Evolutionary conservation across 306 rosid genomes (phyloP).

Genomic region (Dryas alaskensis): DNA sequence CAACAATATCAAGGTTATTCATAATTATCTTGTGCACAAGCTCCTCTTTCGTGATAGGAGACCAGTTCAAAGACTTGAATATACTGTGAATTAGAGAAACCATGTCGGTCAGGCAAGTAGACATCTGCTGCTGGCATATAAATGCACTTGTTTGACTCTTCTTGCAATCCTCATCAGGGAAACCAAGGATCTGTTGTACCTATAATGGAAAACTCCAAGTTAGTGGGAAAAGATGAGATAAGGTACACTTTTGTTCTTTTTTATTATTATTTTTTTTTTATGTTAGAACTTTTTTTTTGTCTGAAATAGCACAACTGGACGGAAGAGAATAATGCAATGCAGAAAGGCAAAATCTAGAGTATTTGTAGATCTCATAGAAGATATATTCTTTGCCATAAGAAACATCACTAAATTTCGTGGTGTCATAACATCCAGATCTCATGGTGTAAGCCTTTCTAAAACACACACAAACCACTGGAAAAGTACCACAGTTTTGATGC

Average conservation of each 20-base stretch:
- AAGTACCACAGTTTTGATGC: too few relatives aligned
- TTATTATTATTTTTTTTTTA: too few relatives aligned
- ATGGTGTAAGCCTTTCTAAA: too few relatives aligned
- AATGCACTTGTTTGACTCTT: conserved; percentile 27
- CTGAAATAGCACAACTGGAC: too few relatives aligned
- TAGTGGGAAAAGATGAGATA: not conserved
- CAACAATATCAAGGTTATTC: conserved; percentile 49
- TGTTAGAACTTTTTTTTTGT: too few relatives aligned
- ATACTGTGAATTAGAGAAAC: conserved; percentile 53
- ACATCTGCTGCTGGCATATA: not conserved
- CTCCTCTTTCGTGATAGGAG: conserved; percentile 65
- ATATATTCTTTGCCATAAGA: not conserved
- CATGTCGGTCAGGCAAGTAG: conserved; percentile 41
- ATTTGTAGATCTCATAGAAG: too few relatives aligned
- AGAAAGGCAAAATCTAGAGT: too few relatives aligned
- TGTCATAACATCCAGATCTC: not conserved
- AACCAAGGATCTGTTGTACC: conserved; percentile 32
- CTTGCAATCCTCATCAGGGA: conserved; percentile 24
- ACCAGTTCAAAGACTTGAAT: conserved; percentile 46
- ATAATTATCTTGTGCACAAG: conserved; percentile 63
- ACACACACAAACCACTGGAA: too few relatives aligned
- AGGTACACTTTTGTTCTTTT: too few relatives aligned
- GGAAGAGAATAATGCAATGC: too few relatives aligned
- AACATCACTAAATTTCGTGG: not conserved
- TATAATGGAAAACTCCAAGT: conserved; percentile 17